Percentiles rank a stretch among this genome's conserved stretches.
phyloP scores from a whole-genome alignment of 179 eudicot species.

The Beta lomatogona region DNA sequence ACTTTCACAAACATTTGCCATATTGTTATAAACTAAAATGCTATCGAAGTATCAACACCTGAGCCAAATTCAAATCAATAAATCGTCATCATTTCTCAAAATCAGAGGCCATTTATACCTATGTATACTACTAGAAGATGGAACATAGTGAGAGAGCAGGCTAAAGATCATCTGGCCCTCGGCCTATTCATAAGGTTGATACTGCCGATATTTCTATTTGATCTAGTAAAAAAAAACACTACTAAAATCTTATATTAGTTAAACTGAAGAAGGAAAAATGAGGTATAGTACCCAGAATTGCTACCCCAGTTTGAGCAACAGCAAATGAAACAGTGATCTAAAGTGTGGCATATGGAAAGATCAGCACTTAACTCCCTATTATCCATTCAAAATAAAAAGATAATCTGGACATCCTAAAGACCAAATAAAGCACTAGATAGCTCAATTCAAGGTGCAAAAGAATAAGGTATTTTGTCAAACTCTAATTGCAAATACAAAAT shows the following conservation, averaged over 20 bases:
- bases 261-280: background rate
- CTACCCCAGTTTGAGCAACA: no score
- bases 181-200: no score
- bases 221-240: background rate
- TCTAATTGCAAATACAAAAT: no score
- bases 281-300: background rate
- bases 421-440: no score
- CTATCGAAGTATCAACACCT: background rate
- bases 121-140: background rate
- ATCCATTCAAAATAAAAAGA: no score
- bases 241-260: background rate
- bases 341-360: no score
- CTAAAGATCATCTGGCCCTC: background rate
- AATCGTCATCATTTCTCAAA: background rate
- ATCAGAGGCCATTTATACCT: background rate
- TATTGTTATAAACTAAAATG: background rate
- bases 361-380: no score
- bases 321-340: no score
- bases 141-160: background rate
- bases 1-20: constrained; percentile 16
- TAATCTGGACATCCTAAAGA: no score
- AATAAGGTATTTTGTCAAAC: no score
- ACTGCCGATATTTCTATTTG: background rate
- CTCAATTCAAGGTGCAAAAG: no score
- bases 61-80: background rate